Base-by-base conservation (phyloP, 2,329 filamentous ascomycete genomes). In the Xylaria sp. region DNA sequence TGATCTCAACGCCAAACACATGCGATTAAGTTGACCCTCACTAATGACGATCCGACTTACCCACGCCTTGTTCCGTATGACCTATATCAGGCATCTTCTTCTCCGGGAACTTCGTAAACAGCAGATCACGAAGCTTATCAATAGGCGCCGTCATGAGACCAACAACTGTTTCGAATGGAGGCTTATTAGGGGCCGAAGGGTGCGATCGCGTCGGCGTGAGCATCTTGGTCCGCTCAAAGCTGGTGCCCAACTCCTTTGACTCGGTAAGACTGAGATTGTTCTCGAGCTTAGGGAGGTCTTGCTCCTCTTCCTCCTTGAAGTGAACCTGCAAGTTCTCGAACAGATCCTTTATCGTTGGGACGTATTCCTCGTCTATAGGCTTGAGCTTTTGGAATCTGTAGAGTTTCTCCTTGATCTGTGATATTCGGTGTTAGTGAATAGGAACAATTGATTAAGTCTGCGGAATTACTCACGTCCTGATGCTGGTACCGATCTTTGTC, bases 131-230 rank as follows among this genome's bases (percentile, higher is more conserved):
- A 18, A 84, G 63, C 59, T 76, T 77, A 68, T 83, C 82, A n/a
- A 83, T 70, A 0, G 81, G 81, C 9, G 80, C 80, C 1, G 76
- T 71, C 68, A 84, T 66, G 42, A 83, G 65, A 0, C 76, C 78
- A 23, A 73, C 73, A 0, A 75, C 76, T 0, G 78, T 82, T 71
- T 82, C 80, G 60, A 80, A 82, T 0, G 76, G 77, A 0, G 78
- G 78, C 55, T 76, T 76, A 60, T 79, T 74, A 2, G 79, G 78
- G 1, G 74, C 71, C 52, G 66, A 68, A n/a, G 78, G 77, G 65
- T 80, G 78, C 30, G 73, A 73, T 30, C 77, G 73, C 3, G 75
- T 75, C 2, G 79, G 79, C 2, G 76, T 74, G 59, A 80, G 77
- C 50, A 71, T 69, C 67, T 82, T 82, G 2, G 77, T 80, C 18